Evolutionary conservation across 176 grass and related monocot genomes (phyloP).

Genomic region (Lolium rigidum): DNA sequence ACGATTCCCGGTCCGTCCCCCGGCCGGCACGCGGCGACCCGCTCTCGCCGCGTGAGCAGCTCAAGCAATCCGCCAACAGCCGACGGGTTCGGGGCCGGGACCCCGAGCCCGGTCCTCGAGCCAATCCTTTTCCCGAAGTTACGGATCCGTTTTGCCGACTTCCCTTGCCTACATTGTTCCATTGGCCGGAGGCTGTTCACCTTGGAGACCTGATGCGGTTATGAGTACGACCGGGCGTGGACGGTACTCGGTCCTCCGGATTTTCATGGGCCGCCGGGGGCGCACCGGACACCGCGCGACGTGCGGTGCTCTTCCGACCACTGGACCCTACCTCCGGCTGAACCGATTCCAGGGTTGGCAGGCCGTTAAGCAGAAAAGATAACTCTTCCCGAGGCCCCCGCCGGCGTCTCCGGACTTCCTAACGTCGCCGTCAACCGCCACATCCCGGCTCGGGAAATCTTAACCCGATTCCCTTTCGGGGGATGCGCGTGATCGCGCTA

Average conservation of each 20-base stretch:
- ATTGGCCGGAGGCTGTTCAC: conserved; percentile 66
- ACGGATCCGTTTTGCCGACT: conserved; percentile 86
- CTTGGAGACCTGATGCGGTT: conserved; percentile 78
- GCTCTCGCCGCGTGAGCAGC: conserved; percentile 38
- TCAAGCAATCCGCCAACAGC: conserved; percentile 44
- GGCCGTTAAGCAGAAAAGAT: conserved; percentile 73
- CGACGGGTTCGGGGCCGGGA: conserved; percentile 46
- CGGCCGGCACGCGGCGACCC: conserved; percentile 7
- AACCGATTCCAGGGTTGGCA: conserved; percentile 68
- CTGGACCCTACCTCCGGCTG: conserved; percentile 79
- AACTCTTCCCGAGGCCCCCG: conserved; percentile 65
- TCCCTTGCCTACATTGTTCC: conserved; percentile 88
- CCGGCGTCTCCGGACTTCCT: conserved; percentile 64
- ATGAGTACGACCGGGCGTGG: conserved; percentile 72
- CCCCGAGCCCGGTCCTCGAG: conserved; percentile 62
- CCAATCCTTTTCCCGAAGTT: conserved; percentile 87
- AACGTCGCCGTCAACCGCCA: conserved; percentile 59
- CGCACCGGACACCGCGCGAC: conserved; percentile 72
- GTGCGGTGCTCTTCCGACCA: conserved; percentile 75
- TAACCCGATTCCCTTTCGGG: conserved; percentile 68
- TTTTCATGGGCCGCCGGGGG: conserved; percentile 66
- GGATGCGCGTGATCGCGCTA: conserved; percentile 36
- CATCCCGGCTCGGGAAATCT: conserved; percentile 59
- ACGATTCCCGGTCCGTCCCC: neutral
- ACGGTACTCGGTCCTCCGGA: conserved; percentile 60